A percentile compares a stretch with the other conserved stretches of the same genome.
Evolutionary conservation across 2,329 filamentous ascomycete species (phyloP).

Genomic region (Cercospora sp.): DNA sequence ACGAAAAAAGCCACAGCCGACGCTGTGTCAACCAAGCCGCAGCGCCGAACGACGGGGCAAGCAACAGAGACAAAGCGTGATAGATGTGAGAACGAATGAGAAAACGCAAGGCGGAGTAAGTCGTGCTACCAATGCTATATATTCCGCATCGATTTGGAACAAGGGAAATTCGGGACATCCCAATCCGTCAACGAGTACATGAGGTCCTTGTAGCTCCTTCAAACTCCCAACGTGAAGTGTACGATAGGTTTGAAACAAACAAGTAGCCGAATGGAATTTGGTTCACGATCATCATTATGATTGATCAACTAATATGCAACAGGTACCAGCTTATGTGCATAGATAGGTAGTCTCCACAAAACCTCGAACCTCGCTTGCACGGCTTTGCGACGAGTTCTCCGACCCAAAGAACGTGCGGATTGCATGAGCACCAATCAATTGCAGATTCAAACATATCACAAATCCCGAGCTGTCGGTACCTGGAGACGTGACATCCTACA

Average conservation of each 20-base stretch:
- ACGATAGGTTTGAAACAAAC: constrained; percentile 1
- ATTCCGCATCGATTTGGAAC: not conserved
- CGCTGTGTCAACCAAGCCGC: not conserved
- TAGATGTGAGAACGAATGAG: not conserved
- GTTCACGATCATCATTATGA: not conserved
- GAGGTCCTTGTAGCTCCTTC: not conserved
- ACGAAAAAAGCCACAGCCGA: not conserved
- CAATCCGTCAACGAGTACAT: not conserved
- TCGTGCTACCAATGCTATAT: not conserved
- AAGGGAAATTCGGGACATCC: not conserved
- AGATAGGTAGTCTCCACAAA: constrained; percentile 3
- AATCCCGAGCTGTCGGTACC: constrained; percentile 2
- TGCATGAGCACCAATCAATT: not conserved
- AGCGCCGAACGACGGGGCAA: not conserved
- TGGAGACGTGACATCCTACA: not conserved
- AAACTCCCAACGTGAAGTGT: not conserved
- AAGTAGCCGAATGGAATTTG: not conserved
- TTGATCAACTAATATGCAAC: not conserved
- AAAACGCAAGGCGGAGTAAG: not conserved
- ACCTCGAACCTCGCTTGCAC: not conserved
- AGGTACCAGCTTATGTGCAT: not conserved
- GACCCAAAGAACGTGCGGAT: not conserved
- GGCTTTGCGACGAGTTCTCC: constrained; percentile 2
- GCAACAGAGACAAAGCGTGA: not conserved
- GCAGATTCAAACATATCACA: constrained; percentile 12